Conservation (phyloP, 2,329 filamentous ascomycete genomes). For the Lasiodiplodia theobromae region DNA sequence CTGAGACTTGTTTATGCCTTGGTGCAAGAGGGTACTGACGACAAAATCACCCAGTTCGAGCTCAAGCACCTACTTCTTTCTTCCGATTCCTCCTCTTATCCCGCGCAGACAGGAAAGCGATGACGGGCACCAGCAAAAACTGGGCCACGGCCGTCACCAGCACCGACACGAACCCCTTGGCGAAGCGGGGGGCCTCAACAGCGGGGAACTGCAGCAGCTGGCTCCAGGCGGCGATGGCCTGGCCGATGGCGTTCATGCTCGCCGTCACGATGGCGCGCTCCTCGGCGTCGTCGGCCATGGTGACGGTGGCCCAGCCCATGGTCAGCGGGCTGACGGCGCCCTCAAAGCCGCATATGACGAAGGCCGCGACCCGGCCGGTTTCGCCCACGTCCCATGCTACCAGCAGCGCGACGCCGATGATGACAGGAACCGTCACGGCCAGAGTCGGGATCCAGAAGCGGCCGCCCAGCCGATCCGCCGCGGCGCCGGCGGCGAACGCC, state of each 20-base stretch:
- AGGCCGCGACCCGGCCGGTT: slow-evolving; percentile 46
- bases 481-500: slow-evolving; percentile 44
- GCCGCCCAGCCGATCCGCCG: slow-evolving; percentile 42
- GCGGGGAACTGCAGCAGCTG: slow-evolving; percentile 52
- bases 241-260: slow-evolving; percentile 54
- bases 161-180: slow-evolving; percentile 37
- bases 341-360: slow-evolving; percentile 50
- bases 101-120: slow-evolving; percentile 17
- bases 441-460: slow-evolving; percentile 48
- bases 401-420: slow-evolving; percentile 45
- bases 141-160: slow-evolving; percentile 46
- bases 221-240: slow-evolving; percentile 51
- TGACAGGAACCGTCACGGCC: slow-evolving; percentile 43
- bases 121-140: slow-evolving; percentile 34
- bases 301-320: slow-evolving; percentile 49
- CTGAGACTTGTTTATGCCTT: not conserved
- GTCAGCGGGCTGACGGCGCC: slow-evolving; percentile 43
- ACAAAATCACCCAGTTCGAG: not conserved
- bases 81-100: slow-evolving; percentile 28
- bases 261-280: slow-evolving; percentile 52
- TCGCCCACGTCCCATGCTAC: slow-evolving; percentile 50
- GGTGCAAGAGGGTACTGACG: not conserved
- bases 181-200: slow-evolving; percentile 45
- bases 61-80: not conserved
- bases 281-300: slow-evolving; percentile 36